Evolutionary conservation across 2,329 filamentous ascomycete species (phyloP).

Genomic region (Scedosporium dehoogii): DNA sequence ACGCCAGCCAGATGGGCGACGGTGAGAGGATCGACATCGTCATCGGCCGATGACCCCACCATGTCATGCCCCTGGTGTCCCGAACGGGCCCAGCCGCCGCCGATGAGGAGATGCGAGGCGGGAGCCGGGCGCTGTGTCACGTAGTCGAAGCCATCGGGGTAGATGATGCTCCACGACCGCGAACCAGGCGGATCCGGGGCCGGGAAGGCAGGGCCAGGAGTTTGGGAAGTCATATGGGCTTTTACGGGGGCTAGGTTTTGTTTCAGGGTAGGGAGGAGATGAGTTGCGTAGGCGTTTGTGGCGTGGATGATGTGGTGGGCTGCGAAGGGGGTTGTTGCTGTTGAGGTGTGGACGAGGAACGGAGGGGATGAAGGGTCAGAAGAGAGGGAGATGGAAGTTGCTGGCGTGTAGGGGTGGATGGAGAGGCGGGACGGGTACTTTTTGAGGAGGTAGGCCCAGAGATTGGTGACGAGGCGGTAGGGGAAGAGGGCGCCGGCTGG

Average conservation of each 20-base stretch:
- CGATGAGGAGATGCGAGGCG: constrained; percentile 38
- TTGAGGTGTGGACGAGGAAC: constrained; percentile 33
- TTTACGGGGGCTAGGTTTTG: constrained; percentile 33
- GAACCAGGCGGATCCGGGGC: constrained; percentile 15
- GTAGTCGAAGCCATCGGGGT: constrained; percentile 39
- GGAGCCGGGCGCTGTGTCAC: constrained; percentile 33
- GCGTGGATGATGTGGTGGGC: constrained; percentile 45
- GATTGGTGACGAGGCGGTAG: constrained; percentile 35
- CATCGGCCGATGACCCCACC: constrained; percentile 38
- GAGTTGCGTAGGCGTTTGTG: constrained; percentile 43
- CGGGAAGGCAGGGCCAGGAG: constrained; percentile 26
- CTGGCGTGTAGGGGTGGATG: constrained; percentile 28
- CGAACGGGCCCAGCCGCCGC: constrained; percentile 39
- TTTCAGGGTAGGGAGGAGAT: constrained; percentile 39
- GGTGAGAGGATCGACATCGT: constrained; percentile 25
- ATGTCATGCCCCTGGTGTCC: constrained; percentile 30
- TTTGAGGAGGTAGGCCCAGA: constrained; percentile 31
- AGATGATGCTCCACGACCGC: constrained; percentile 41
- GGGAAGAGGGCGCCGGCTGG: constrained; percentile 39
- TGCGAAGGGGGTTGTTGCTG: constrained; percentile 23
- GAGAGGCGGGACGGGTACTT: constrained; percentile 21
- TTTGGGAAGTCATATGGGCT: constrained; percentile 41
- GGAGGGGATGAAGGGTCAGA: constrained; percentile 16
- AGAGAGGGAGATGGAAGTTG: constrained; percentile 15
- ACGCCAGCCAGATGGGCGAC: constrained; percentile 29